Conservation (phyloP, 139 green algal species). For the Dunaliella sp. region DNA sequence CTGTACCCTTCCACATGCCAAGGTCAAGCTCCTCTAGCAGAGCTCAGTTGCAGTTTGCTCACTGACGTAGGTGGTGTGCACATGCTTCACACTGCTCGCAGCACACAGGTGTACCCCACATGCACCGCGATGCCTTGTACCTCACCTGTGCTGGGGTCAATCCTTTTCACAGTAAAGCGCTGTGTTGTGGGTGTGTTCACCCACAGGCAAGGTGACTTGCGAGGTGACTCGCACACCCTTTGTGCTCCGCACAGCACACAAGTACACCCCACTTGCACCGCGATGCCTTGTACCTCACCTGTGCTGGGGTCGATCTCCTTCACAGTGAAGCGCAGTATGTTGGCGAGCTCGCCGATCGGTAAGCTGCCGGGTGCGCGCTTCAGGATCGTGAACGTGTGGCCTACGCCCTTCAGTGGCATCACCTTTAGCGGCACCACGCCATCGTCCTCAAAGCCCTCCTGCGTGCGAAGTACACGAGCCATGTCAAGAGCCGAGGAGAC, state of each 20-base stretch:
- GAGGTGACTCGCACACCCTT: no score
- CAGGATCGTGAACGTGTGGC: constrained; percentile 82
- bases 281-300: no score
- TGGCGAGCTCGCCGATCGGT: constrained; percentile 64
- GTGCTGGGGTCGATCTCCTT: constrained; percentile 96
- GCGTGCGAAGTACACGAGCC: background rate
- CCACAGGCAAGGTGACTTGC: constrained; percentile 51
- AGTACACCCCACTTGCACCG: no score
- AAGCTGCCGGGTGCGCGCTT: constrained; percentile 48
- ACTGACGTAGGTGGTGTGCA: no score
- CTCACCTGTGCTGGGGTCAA: constrained; percentile 87
- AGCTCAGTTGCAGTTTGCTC: no score
- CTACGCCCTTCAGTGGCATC: constrained; percentile 78
- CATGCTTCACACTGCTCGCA: no score
- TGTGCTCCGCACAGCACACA: no score
- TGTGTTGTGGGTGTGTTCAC: constrained; percentile 76
- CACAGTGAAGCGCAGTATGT: constrained; percentile 55
- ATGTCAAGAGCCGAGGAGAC: background rate
- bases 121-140: no score
- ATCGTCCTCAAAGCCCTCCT: constrained; percentile 83
- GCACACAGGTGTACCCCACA: no score
- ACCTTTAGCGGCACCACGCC: constrained; percentile 69
- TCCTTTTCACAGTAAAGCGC: constrained; percentile 76
- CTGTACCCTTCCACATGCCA: no score
- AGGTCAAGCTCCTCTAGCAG: no score